These are phyloP conservation scores for Puccinia coronata DNA, from an alignment of 1,284 basidiomycete species.

Conservation along the genomic window DNA sequence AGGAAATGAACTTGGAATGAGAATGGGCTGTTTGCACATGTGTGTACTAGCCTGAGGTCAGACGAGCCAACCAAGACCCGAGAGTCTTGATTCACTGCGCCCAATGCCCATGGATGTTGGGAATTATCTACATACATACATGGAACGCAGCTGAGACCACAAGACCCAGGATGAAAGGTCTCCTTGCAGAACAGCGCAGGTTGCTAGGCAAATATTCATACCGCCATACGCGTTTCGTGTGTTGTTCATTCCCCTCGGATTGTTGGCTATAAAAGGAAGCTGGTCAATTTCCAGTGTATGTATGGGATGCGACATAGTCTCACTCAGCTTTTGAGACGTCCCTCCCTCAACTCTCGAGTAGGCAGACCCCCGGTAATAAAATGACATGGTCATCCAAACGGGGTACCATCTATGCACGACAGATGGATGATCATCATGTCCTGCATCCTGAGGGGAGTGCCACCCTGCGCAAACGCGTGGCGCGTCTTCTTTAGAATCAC, in stretches of 20 bases:
- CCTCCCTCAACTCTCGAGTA: background rate
- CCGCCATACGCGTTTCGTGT: background rate
- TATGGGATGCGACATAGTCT: background rate
- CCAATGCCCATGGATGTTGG: too few species aligned
- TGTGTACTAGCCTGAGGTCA: too few species aligned
- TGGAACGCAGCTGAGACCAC: constrained; percentile 1
- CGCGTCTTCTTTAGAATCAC: background rate
- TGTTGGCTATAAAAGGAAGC: background rate
- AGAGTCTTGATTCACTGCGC: too few species aligned
- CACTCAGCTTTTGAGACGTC: background rate
- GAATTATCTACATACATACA: background rate
- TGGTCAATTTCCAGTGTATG: background rate
- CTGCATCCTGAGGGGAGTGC: background rate
- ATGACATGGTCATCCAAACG: background rate
- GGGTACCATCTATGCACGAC: background rate
- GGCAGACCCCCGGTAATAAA: too few species aligned
- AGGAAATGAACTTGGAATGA: too few species aligned
- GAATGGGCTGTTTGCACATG: too few species aligned
- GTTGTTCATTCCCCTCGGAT: background rate
- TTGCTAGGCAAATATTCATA: background rate
- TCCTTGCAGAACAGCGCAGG: background rate
- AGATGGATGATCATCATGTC: background rate
- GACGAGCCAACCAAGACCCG: too few species aligned
- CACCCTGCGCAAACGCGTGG: background rate
- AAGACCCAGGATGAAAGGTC: background rate